These are phyloP conservation scores for Hypoxylon sp. DNA, from an alignment of 2,329 filamentous ascomycete species.

Conservation along the genomic window DNA sequence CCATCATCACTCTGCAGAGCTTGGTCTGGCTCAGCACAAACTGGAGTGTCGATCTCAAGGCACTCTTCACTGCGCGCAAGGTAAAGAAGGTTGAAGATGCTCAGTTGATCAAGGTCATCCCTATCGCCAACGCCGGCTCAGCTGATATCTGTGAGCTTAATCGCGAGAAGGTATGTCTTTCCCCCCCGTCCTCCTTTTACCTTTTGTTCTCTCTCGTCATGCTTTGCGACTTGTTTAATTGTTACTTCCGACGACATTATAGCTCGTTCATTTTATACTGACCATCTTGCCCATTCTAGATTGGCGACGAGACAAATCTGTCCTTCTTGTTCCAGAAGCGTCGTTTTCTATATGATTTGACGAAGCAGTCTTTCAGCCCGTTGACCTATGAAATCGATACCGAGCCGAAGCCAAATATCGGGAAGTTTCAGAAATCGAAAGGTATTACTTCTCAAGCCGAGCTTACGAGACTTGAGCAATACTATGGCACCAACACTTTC, in stretches of 20 bases:
- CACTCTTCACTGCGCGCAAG: slow-evolving; percentile 82
- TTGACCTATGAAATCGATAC: slow-evolving; percentile 86
- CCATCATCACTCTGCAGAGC: slow-evolving; percentile 89
- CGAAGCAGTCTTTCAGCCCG: slow-evolving; percentile 82
- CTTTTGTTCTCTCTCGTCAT: background rate
- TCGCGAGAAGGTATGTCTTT: slow-evolving; percentile 74
- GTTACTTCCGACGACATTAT: background rate
- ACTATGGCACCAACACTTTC: slow-evolving; percentile 97
- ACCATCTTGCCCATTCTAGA: slow-evolving; percentile 58
- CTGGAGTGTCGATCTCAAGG: slow-evolving; percentile 93
- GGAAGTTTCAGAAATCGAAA: slow-evolving; percentile 82
- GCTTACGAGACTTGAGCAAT: slow-evolving; percentile 83
- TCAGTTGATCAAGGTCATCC: slow-evolving; percentile 91
- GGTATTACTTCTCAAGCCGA: slow-evolving; percentile 83
- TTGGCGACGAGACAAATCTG: slow-evolving; percentile 79
- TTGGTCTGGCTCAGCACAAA: slow-evolving; percentile 96
- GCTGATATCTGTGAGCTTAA: slow-evolving; percentile 89
- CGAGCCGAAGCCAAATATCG: slow-evolving; percentile 85
- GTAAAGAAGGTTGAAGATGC: slow-evolving; percentile 81
- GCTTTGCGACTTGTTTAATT: too few species aligned
- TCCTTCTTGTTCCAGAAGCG: slow-evolving; percentile 99
- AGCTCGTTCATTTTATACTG: background rate
- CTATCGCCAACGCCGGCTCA: slow-evolving; percentile 87
- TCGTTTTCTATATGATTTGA: slow-evolving; percentile 86
- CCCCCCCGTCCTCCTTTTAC: background rate